phyloP scores from a whole-genome alignment of 1,284 basidiomycete species.

The Puccinia horiana region DNA sequence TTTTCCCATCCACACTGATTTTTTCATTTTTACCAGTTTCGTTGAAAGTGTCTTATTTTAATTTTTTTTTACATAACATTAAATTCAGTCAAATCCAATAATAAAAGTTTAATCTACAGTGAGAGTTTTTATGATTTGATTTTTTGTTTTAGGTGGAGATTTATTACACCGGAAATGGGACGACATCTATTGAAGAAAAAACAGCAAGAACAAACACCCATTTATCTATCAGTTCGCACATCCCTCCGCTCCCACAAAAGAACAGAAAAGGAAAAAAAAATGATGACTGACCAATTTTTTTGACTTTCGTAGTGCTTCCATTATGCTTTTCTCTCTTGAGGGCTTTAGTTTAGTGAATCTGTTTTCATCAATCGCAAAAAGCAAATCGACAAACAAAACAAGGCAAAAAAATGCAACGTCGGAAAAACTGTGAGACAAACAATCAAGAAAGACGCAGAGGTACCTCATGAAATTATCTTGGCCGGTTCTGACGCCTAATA shows the following conservation, averaged over 20 bases:
- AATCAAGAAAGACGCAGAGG: neutral
- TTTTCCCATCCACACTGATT: too few species aligned
- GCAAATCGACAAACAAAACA: neutral
- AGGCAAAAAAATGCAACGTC: neutral
- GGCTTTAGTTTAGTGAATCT: neutral
- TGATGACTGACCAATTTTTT: neutral
- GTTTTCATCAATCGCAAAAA: neutral
- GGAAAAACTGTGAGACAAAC: neutral
- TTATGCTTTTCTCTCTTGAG: neutral
- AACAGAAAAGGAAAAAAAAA: too few species aligned
- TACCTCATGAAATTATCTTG: constrained; percentile 42
- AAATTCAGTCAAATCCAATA: too few species aligned
- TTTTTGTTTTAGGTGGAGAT: neutral
- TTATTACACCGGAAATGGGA: neutral
- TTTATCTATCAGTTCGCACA: neutral
- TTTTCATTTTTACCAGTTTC: too few species aligned
- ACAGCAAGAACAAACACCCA: neutral
- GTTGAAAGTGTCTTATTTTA: too few species aligned
- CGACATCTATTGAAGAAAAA: neutral
- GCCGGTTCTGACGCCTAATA: constrained; percentile 30
- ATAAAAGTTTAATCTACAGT: too few species aligned
- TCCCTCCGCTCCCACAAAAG: neutral
- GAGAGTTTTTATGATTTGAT: too few species aligned
- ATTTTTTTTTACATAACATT: too few species aligned
- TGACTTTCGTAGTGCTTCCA: neutral